Conservation (phyloP, 148 eudicot species). For the Silene latifolia region DNA sequence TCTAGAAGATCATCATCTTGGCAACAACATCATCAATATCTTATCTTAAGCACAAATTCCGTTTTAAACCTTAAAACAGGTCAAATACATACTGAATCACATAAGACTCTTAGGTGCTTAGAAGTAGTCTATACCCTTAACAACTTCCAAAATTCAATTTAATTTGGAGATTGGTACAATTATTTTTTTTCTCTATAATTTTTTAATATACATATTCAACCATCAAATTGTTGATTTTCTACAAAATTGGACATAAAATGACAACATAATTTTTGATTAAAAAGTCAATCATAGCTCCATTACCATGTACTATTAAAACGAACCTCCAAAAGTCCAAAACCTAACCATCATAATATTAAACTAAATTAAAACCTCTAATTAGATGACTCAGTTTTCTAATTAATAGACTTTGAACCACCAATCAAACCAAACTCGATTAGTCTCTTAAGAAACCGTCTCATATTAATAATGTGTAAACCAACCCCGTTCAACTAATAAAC, state of each 20-base stretch:
- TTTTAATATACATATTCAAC: not conserved
- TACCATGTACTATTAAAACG: too few relatives aligned
- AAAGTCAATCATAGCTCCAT: not conserved
- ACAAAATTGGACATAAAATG: not conserved
- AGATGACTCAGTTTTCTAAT: not conserved
- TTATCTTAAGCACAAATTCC: not conserved
- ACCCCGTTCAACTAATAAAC: too few relatives aligned
- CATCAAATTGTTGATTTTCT: not conserved
- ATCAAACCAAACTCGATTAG: slow-evolving; percentile 1
- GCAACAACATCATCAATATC: not conserved
- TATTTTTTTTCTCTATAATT: not conserved
- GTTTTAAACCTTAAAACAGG: too few relatives aligned
- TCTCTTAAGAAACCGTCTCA: not conserved
- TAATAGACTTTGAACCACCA: not conserved
- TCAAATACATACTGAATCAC: too few relatives aligned
- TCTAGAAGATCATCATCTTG: not conserved
- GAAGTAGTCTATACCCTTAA: too few relatives aligned
- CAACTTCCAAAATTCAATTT: not conserved
- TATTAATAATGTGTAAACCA: too few relatives aligned
- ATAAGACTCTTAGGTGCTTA: too few relatives aligned
- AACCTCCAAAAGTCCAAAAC: not conserved
- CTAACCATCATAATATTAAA: not conserved
- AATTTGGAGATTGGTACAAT: not conserved
- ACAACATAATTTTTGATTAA: not conserved
- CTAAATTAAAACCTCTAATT: not conserved